Percentiles rank a stretch among this genome's conserved stretches.
Evolutionary conservation across 768 basidiomycete genomes (phyloP).

Genomic region (Suillus subalutaceus): DNA sequence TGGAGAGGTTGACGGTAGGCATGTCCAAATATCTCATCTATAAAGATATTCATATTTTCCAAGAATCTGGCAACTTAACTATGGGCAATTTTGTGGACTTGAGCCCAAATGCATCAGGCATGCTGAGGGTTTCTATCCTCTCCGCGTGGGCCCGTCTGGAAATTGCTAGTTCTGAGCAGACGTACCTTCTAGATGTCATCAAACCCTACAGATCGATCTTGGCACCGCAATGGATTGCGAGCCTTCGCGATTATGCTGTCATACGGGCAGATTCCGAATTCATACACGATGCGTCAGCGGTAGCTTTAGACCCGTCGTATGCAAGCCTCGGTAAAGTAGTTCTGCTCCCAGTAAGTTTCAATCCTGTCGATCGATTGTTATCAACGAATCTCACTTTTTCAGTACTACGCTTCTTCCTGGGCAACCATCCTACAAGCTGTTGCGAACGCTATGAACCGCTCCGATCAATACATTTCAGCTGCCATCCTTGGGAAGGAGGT

Average conservation of each 20-base stretch:
- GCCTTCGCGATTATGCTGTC: slow-evolving; percentile 90
- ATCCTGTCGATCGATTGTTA: background rate
- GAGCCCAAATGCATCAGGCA: slow-evolving; percentile 92
- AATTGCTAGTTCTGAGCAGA: slow-evolving; percentile 71
- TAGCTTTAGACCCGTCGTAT: slow-evolving; percentile 79
- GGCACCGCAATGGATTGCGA: slow-evolving; percentile 84
- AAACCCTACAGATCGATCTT: slow-evolving; percentile 77
- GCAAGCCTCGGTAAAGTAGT: slow-evolving; percentile 91
- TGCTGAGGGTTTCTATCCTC: slow-evolving; percentile 89
- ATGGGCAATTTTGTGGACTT: slow-evolving; percentile 86
- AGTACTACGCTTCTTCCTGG: slow-evolving; percentile 92
- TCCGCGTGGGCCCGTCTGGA: slow-evolving; percentile 96
- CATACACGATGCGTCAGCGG: slow-evolving; percentile 72
- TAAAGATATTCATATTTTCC: slow-evolving; percentile 10
- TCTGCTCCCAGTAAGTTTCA: slow-evolving; percentile 74
- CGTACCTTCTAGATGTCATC: slow-evolving; percentile 80
- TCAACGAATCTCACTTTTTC: slow-evolving; percentile 12
- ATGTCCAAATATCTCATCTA: slow-evolving; percentile 7
- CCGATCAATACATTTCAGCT: slow-evolving; percentile 67
- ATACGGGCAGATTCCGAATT: slow-evolving; percentile 89
- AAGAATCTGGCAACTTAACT: slow-evolving; percentile 82
- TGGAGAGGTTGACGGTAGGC: slow-evolving; percentile 84
- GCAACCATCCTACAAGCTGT: slow-evolving; percentile 83
- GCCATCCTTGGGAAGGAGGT: slow-evolving; percentile 75
- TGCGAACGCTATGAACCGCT: slow-evolving; percentile 72